These are phyloP conservation scores for Jackrogersella multiformis DNA, from an alignment of 495 filamentous ascomycete genomes.

Conservation along the genomic window DNA sequence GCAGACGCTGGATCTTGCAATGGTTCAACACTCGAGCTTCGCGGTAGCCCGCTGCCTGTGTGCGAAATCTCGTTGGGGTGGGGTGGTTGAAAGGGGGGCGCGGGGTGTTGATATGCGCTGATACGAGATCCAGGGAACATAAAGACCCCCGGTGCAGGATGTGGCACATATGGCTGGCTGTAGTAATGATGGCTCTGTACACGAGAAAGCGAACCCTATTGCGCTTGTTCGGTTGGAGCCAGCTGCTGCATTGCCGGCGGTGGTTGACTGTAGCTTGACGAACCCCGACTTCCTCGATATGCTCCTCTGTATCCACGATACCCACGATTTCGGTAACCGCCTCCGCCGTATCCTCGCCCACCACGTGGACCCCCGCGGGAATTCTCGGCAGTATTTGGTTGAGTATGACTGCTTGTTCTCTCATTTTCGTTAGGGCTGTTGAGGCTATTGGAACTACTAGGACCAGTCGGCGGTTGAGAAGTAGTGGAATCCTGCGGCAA, in stretches of 20 bases:
- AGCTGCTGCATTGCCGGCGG: conserved; percentile 10
- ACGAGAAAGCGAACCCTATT: conserved; percentile 28
- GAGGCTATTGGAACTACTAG: not conserved
- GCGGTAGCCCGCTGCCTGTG: not conserved
- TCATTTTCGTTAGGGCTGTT: conserved; percentile 8
- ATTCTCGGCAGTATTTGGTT: conserved; percentile 2
- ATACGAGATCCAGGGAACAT: not conserved
- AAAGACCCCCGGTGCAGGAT: not conserved
- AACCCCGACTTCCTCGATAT: conserved; percentile 37
- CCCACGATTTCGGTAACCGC: conserved; percentile 35
- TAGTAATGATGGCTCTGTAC: not conserved
- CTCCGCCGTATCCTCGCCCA: conserved; percentile 40
- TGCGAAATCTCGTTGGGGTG: not conserved
- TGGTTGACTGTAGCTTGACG: conserved; percentile 20
- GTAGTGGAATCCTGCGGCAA: not conserved
- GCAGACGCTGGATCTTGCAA: not conserved
- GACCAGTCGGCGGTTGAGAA: not conserved
- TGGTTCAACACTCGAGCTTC: not conserved
- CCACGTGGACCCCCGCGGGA: conserved; percentile 39
- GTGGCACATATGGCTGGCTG: not conserved
- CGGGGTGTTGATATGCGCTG: not conserved
- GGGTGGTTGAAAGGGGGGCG: not conserved
- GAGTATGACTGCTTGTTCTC: not conserved
- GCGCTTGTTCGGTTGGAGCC: conserved; percentile 31
- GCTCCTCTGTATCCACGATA: conserved; percentile 36